Evolutionary conservation across 495 filamentous ascomycete genomes (phyloP).

Genomic region (Xylaria telfairii): DNA sequence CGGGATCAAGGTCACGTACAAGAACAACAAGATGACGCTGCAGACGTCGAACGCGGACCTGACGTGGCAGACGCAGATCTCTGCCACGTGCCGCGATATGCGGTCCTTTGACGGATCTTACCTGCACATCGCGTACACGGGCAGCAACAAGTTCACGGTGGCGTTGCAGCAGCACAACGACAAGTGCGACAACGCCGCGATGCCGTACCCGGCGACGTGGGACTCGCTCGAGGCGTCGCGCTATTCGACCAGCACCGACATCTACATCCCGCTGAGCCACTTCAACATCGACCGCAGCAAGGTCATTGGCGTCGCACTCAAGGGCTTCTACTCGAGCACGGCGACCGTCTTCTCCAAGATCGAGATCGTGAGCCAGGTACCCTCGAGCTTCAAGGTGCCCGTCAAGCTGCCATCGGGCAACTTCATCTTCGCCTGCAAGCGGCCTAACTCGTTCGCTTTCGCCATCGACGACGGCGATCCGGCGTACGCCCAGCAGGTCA

Average conservation of each 20-base stretch:
- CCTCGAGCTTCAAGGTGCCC: conserved; percentile 58
- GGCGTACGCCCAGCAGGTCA: conserved; percentile 64
- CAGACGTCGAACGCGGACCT: conserved; percentile 71
- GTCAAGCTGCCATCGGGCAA: conserved; percentile 67
- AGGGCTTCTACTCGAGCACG: conserved; percentile 67
- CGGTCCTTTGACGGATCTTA: conserved; percentile 61
- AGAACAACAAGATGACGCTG: conserved; percentile 60
- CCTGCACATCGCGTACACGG: conserved; percentile 74
- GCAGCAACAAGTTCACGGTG: conserved; percentile 70
- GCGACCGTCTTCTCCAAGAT: conserved; percentile 62
- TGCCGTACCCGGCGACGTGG: conserved; percentile 76
- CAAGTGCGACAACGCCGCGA: conserved; percentile 61
- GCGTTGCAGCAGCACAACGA: conserved; percentile 76
- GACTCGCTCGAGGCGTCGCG: conserved; percentile 73
- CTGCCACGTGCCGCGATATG: conserved; percentile 65
- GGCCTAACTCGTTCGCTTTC: conserved; percentile 78
- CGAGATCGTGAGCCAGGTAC: conserved; percentile 66
- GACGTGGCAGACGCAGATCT: conserved; percentile 71
- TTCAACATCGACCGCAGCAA: conserved; percentile 69
- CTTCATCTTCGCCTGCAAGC: conserved; percentile 68
- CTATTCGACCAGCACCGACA: conserved; percentile 64
- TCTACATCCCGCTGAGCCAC: conserved; percentile 78
- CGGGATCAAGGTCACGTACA: conserved; percentile 58
- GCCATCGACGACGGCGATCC: conserved; percentile 82
- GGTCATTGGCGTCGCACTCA: conserved; percentile 68